Base-by-base conservation (phyloP, 805 yeast genomes). In the Saccharomycopsis oosterbeekiorum region DNA sequence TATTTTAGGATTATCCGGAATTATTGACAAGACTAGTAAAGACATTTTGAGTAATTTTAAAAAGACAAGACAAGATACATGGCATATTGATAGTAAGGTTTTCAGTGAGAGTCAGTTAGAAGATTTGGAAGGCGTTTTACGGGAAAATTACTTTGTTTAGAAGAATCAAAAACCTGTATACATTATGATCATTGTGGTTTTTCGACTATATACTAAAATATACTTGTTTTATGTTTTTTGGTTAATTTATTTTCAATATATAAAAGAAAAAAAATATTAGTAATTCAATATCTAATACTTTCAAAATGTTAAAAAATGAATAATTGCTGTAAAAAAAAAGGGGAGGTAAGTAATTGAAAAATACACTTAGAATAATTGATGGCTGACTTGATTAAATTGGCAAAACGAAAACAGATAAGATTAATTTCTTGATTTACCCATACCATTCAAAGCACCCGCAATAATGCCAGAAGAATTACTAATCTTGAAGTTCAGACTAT, bases 21-120 rank as follows among this genome's bases (percentile, higher is more conserved):
- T 84, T 59, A 83, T 88, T 36, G 97, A 97, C 0, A 82, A 85
- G 60, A 81, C 96, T 1, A 96, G 97, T 6, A 93, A 93, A 71
- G 85, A 84, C 39, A 80, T 83, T 1, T 77, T 93, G 58, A 85
- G 96, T 65, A 85, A 84, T 65, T 94, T 94, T 75, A 93, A 92
- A 71, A 91, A 91, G 75, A 84, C 89, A 5, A 81, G 98, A 66
- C 96, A 92, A 62, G 99, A 93, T 68, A 90, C 97, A 0, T 93
- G 99, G 99, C 96, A 89, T 68, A 82, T 90, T 62, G 99, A 93
- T 70, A 80, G 87, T 63, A 78, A 78, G 66, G 83, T 80, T 14
- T 94, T 93, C 71, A 83, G 84, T 9, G 82, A 80, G 57, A 89
- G 86, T 4, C 96, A 93, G 72, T 76, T 91, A 58, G 94, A 90